These are phyloP conservation scores for Eucalyptus cloeziana DNA, from an alignment of 345 rosid genomes.

Conservation along the genomic window DNA sequence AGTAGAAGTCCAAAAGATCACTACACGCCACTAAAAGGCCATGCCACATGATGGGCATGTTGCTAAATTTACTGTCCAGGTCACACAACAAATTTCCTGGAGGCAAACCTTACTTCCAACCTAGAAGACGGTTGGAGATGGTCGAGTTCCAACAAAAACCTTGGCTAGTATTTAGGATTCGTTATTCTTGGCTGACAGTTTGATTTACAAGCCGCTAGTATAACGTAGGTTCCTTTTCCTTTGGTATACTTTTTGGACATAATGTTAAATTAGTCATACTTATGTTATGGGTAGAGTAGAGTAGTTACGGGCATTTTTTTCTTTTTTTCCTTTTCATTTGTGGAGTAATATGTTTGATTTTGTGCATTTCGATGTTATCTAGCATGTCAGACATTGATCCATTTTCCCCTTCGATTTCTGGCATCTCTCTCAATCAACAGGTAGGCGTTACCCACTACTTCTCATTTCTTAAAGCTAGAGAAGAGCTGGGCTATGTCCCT, in stretches of 20 bases:
- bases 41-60: neutral
- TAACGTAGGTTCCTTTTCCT: neutral
- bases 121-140: neutral
- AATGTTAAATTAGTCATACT: neutral
- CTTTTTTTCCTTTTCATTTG: neutral
- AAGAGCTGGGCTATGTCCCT: conserved; percentile 87
- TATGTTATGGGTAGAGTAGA: neutral
- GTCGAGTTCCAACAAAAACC: neutral
- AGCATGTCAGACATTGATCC: neutral
- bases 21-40: neutral
- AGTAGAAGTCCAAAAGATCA: neutral
- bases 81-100: neutral
- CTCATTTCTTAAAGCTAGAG: conserved; percentile 77
- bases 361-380: neutral
- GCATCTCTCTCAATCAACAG: conserved; percentile 11
- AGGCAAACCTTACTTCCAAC: neutral
- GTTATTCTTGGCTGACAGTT: neutral
- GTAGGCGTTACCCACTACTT: conserved; percentile 91
- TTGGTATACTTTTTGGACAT: neutral
- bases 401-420: neutral
- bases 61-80: neutral
- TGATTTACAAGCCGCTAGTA: neutral
- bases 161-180: neutral
- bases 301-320: neutral
- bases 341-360: neutral